Evolutionary conservation across 2,329 filamentous ascomycete species (phyloP).

Genomic region (Teratosphaeria viscida): DNA sequence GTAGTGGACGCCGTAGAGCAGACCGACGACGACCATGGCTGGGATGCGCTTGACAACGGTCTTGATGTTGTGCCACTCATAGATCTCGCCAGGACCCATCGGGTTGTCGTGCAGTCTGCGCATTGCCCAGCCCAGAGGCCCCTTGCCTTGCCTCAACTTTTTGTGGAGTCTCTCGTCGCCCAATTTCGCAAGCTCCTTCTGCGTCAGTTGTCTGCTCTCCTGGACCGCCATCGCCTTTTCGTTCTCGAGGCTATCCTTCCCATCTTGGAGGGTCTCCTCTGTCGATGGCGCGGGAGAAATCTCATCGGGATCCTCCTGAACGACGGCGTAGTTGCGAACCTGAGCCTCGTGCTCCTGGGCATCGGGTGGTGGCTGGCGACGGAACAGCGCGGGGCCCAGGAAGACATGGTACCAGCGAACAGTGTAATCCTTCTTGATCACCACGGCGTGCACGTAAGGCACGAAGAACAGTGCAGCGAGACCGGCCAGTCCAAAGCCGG

Average conservation of each 20-base stretch:
- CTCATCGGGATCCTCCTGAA: constrained; percentile 49
- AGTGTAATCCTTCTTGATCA: constrained; percentile 24
- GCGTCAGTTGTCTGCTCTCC: constrained; percentile 49
- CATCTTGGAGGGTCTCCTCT: constrained; percentile 22
- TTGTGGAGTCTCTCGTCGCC: constrained; percentile 39
- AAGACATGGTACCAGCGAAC: constrained; percentile 24
- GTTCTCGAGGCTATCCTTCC: constrained; percentile 38
- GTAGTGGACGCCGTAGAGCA: constrained; percentile 68
- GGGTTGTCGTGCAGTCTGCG: constrained; percentile 64
- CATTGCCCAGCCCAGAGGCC: constrained; percentile 76
- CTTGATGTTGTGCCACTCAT: constrained; percentile 62
- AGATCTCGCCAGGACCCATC: constrained; percentile 60
- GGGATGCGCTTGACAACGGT: constrained; percentile 55
- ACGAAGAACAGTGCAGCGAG: constrained; percentile 35
- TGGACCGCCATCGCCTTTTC: constrained; percentile 28
- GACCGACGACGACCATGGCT: constrained; percentile 51
- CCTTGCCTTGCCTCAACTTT: constrained; percentile 50
- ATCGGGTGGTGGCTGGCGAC: constrained; percentile 45
- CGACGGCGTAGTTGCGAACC: constrained; percentile 63
- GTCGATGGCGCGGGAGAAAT: constrained; percentile 11
- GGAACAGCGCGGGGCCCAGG: constrained; percentile 30
- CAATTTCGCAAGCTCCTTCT: constrained; percentile 40
- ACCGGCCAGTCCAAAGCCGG: constrained; percentile 23
- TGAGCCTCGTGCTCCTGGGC: constrained; percentile 38
- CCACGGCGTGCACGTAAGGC: constrained; percentile 22